Base-by-base conservation (phyloP, 805 yeast species). In the Spathaspora hagerdaliae region DNA sequence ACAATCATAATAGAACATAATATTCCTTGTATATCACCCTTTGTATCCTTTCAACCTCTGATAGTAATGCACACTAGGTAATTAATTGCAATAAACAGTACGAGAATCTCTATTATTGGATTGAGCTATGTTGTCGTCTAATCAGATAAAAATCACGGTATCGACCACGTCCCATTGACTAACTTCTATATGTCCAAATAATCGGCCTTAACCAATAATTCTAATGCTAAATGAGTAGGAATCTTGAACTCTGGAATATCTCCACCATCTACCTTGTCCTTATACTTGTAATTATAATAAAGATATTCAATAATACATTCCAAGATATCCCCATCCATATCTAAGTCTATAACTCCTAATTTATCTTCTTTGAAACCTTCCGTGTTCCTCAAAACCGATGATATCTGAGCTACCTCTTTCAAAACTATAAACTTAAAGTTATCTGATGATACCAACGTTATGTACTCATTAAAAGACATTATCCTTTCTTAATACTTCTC, bases 211-310 rank as follows among this genome's bases (percentile, higher is more conserved):
- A 94, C 92, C 38, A 94, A 65, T 53, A 92, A 68, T 60, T 94
- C 98, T 50, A 92, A 69, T 0, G 98, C 96, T 80, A 92, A 78
- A 53, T 89, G 97, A 0, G 97, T 91, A 1, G 98, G 97, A 2
- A 94, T 81, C 33, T 86, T 85, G 64, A 94, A 94, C 45, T 87
- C 94, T 0, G 96, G 96, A 6, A 86, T 79, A 41, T 79, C 83
- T 4, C 78, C 80, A 6, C 59, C 52, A 31, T 71, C 76, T 0
- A 73, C 77, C 41, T 61, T 65, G 41, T 78, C 81, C 50, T 74
- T 79, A 59, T 87, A 87, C 54, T 86, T 83, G 48, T 75, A 61
- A 55, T 86, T 81, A 59, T 87, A 91, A 59, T 86, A 82, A 31
- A 92, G 65, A 55, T 94, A 92, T 55, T 92, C 97, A 36, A 87